phyloP scores from a whole-genome alignment of 371 early-diverging fungal genomes.

The Gilbertella persicaria region DNA sequence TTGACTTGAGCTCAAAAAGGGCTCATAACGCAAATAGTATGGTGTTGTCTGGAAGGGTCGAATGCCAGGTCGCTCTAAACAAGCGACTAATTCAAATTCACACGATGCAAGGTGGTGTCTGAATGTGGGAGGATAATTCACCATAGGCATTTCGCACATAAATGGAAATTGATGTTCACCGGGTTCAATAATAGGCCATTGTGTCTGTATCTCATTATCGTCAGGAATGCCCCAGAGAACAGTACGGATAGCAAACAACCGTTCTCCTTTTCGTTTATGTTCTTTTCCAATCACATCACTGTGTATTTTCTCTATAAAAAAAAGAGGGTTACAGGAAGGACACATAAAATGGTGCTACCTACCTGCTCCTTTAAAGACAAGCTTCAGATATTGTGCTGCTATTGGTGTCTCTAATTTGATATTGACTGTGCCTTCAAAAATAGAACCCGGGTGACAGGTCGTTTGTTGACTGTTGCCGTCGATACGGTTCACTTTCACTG shows the following conservation, averaged over 20 bases:
- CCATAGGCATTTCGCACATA: conserved; percentile 37
- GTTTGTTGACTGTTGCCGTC: conserved; percentile 13
- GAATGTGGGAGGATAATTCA: conserved; percentile 41
- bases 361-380: conserved; percentile 41
- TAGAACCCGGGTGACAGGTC: conserved; percentile 36
- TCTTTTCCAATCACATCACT: conserved; percentile 26
- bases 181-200: conserved; percentile 35
- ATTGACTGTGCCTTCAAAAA: conserved; percentile 33
- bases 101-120: conserved; percentile 27
- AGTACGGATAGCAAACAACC: conserved; percentile 35
- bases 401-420: conserved; percentile 30
- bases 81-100: conserved; percentile 28
- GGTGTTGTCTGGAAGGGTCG: conserved; percentile 34
- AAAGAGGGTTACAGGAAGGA: not conserved
- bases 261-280: conserved; percentile 20
- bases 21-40: conserved; percentile 17
- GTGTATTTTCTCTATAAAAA: conserved; percentile 28
- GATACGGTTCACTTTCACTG: conserved; percentile 9
- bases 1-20: conserved; percentile 10
- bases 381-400: conserved; percentile 36
- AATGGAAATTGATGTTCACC: conserved; percentile 41
- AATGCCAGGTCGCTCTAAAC: conserved; percentile 28
- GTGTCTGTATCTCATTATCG: not conserved
- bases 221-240: conserved; percentile 29
- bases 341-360: too few species aligned